Percentiles rank a stretch among this genome's conserved stretches.
Conservation (phyloP, 768 basidiomycete genomes). For the Lentinula boryana region DNA sequence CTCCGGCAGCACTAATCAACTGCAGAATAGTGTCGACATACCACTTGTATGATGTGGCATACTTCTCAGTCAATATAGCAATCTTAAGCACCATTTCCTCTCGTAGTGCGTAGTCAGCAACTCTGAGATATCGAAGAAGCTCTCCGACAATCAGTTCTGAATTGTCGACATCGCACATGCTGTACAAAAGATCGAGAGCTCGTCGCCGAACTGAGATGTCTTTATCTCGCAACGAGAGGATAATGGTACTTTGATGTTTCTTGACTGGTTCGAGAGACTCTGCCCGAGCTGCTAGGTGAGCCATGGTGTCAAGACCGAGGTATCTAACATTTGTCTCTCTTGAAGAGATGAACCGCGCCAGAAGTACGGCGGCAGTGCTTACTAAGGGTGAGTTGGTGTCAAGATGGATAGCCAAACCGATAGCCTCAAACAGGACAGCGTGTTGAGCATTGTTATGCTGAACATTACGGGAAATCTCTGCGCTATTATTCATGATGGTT, state of each 20-base stretch:
- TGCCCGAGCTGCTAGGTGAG: constrained; percentile 91
- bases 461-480: constrained; percentile 88
- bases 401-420: constrained; percentile 91
- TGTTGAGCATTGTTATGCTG: constrained; percentile 99
- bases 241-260: constrained; percentile 93
- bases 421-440: constrained; percentile 97
- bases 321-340: constrained; percentile 99
- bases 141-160: constrained; percentile 95
- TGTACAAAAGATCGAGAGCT: constrained; percentile 93
- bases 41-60: constrained; percentile 97
- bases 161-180: constrained; percentile 99
- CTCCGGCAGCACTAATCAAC: constrained; percentile 93
- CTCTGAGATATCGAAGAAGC: constrained; percentile 84
- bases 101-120: constrained; percentile 94
- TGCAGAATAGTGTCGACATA: constrained; percentile 98
- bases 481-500: constrained; percentile 85
- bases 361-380: constrained; percentile 78
- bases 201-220: constrained; percentile 95
- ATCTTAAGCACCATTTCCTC: constrained; percentile 99
- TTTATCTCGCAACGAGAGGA: constrained; percentile 89
- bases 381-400: constrained; percentile 90
- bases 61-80: constrained; percentile 97
- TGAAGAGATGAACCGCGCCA: constrained; percentile 94
- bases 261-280: constrained; percentile 91
- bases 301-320: constrained; percentile 96